phyloP scores from a whole-genome alignment of 768 basidiomycete species.

The Hydnomerulius pinastri region DNA sequence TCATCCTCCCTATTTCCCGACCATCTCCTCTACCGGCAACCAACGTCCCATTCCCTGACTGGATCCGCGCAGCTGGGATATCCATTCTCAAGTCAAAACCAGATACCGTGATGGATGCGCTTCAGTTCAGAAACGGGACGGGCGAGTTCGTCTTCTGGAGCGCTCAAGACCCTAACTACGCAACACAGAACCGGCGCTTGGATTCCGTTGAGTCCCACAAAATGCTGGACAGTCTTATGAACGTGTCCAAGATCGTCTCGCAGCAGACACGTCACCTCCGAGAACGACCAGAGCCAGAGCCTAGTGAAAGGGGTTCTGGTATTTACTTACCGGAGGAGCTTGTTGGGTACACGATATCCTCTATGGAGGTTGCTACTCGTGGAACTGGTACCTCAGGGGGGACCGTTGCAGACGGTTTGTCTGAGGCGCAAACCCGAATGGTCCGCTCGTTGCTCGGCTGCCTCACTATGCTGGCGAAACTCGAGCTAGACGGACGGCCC shows the following conservation, averaged over 20 bases:
- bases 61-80: slow-evolving; percentile 88
- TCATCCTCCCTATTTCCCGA: slow-evolving; percentile 79
- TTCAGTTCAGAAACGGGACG: slow-evolving; percentile 78
- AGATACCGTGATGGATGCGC: slow-evolving; percentile 65
- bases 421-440: slow-evolving; percentile 77
- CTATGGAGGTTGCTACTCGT: slow-evolving; percentile 79
- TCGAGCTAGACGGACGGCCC: slow-evolving; percentile 68
- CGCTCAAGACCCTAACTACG: slow-evolving; percentile 76
- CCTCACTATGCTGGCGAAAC: slow-evolving; percentile 61
- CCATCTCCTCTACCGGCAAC: slow-evolving; percentile 48
- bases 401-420: slow-evolving; percentile 60
- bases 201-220: slow-evolving; percentile 64
- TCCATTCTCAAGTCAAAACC: slow-evolving; percentile 85
- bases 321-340: slow-evolving; percentile 93
- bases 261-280: slow-evolving; percentile 84
- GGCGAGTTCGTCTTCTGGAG: slow-evolving; percentile 91
- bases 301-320: slow-evolving; percentile 75
- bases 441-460: slow-evolving; percentile 75
- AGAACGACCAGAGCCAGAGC: slow-evolving; percentile 71
- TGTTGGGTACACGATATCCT: slow-evolving; percentile 82
- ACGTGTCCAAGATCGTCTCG: slow-evolving; percentile 74
- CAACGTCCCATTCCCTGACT: slow-evolving; percentile 73
- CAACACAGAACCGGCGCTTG: slow-evolving; percentile 50
- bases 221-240: slow-evolving; percentile 88
- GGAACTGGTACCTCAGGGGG: slow-evolving; percentile 53